Base-by-base conservation (phyloP, 2,329 filamentous ascomycete species). In the Aspergillus arachidicola region DNA sequence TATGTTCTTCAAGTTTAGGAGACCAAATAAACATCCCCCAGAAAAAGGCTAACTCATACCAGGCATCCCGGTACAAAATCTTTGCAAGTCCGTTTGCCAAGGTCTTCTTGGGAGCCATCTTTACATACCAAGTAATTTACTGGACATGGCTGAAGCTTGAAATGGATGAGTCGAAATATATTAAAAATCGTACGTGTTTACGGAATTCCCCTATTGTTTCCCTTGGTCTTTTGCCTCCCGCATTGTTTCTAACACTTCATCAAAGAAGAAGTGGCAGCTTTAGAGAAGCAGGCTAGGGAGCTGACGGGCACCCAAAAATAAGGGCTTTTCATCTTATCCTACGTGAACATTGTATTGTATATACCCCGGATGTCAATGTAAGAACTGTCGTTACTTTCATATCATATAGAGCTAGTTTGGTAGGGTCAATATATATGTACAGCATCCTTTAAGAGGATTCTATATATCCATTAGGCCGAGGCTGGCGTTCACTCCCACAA, bases 51-150 rank as follows among this genome's bases (percentile, higher is more conserved):
- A 32, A 51, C 28, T 21, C 21, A 32, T 14, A 9, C 14, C 59
- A 82, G 80, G 71, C 78, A 65, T 71, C 75, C 14, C 76, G 73
- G n/a, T 80, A 80, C 66, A 74, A 74, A 45, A 64, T 71, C 45
- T 80, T 82, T 62, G 74, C 71, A 6, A 72, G 80, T 38, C 80
- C 82, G 11, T 79, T 83, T 57, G 76, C 77, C 64, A 84, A 84
- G 66, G 79, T 82, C 63, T 81, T 84, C 60, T 75, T 83, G 3
- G 78, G 80, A 9, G 80, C 81, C 4, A 77, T 83, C 41, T 78
- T 83, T 68, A 81, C 78, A 19, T 83, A 83, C 67, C 82, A 84
- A 65, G 73, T 82, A 48, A 72, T 81, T 23, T 82, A 83, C 66
- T 82, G 79, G 79, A 70, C 72, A 34, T 84, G 82, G 82, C 60